Evolutionary conservation across 176 grass and related monocot species (phyloP), one percentile per base, ranked within the genome.

Genomic region (Cenchrus fungigraminus): DNA sequence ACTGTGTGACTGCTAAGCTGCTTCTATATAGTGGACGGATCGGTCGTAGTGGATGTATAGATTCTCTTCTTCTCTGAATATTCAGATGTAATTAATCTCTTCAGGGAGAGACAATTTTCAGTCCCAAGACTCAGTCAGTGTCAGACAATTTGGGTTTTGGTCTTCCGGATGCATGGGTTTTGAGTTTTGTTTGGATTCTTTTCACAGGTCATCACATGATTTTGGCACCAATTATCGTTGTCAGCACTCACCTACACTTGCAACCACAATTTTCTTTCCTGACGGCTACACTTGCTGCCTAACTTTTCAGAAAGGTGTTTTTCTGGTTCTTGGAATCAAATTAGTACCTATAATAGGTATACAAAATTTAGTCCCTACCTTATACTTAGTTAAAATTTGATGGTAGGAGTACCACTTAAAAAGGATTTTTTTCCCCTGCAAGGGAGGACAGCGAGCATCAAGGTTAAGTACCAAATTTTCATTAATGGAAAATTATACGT

Each of bases 61-160:
- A 31, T 50, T 12, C 46, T 54, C 19, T 10, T 65, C 34, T 16
- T 17, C 40, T 57, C 52, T 76, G 32, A 20, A 42, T 55, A n/a
- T 45, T 70, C 17, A 45, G 67, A 69, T 44, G 65, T 16, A 37
- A 5, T 67, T 8, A 42, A 6, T 66, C 2, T 59, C 66, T 44
- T 69, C 37, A 43, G 43, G 51, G 29, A 76, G 31, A 81, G 64
- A n/a, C 64, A 54, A 9, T 53, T 67, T 57, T 80, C 6, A 56
- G 37, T 11, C 50, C 9, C 58, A 2, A 17, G 32, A 42, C 19
- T 55, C 8, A 20, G 28, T 28, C 37, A 72, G 40, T 47, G n/a
- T 46, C 45, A 9, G 20, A 12, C 8, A 8, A 8, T 46, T 71
- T 25, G 25, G 11, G 8, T 69, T 81, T 69, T 25, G 19, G 10